Base-by-base conservation (phyloP, 2,329 filamentous ascomycete species). In the Thelonectria olida region DNA sequence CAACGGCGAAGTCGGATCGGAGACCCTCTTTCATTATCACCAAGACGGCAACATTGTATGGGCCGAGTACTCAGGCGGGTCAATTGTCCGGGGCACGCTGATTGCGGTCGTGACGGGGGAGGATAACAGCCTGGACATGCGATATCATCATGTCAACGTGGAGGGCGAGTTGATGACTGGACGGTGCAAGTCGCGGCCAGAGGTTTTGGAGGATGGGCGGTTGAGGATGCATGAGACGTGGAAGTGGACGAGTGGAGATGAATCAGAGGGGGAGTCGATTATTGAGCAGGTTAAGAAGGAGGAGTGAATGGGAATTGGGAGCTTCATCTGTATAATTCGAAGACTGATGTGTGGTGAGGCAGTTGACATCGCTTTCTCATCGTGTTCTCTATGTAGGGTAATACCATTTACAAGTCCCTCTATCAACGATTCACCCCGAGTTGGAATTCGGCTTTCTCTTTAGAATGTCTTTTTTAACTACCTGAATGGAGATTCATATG, bases 221-320 rank as follows among this genome's bases (percentile, higher is more conserved):
- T 36, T 73, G 45, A 58, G 64, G 50, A 58, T 73, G 64, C 65
- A 68, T 49, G 71, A 72, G 69, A 68, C 57, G 48, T 72, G 71
- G 68, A 20, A 61, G 56, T 72, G 70, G 70, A 72, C 68, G 5
- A 67, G 64, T 34, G 69, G 71, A 4, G 67, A 72, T 28, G 10
- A 25, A 13, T 69, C 66, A 10, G 47, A 56, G 25, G 69, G 71
- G 7, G 63, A 66, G 25, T 69, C 64, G 20, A 38, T 70, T 2
- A 61, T 72, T 55, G 71, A 73, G 59, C 67, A 72, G 50, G 65
- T 71, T 3, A 62, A 56, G 47, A 42, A 63, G 39, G 57, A 31
- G 17, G 28, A 7, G 12, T 17, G 13, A 17, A 19, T 12, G n/a
- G n/a, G 34, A n/a, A 8, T 34, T 19, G 27, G 23, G 53, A n/a